Conservation (phyloP, 2,329 filamentous ascomycete genomes). For the Huntiella bhutanensis region DNA sequence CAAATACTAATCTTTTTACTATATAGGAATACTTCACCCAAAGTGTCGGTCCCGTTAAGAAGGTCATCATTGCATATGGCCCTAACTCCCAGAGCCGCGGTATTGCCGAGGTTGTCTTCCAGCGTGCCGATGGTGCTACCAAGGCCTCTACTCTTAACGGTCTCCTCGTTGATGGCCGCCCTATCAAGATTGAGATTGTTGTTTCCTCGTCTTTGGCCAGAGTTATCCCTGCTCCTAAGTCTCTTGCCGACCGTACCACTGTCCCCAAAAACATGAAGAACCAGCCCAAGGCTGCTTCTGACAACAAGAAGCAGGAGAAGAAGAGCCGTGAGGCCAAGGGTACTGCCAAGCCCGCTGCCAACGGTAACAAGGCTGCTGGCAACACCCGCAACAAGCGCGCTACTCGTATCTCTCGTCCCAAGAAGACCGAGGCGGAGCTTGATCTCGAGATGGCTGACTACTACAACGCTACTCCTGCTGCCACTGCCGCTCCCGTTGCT, state of each 20-base stretch:
- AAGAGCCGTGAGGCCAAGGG: constrained; percentile 25
- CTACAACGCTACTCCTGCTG: constrained; percentile 37
- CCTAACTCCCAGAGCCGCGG: constrained; percentile 82
- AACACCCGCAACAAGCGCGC: constrained; percentile 26
- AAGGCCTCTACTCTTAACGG: constrained; percentile 78
- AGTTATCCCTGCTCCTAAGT: constrained; percentile 45
- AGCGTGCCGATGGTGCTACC: constrained; percentile 59
- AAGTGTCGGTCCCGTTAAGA: constrained; percentile 78
- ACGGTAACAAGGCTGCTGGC: constrained; percentile 19
- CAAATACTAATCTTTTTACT: constrained; percentile 30
- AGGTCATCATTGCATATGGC: constrained; percentile 79
- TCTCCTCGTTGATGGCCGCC: constrained; percentile 70
- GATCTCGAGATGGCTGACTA: constrained; percentile 98
- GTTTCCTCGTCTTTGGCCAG: constrained; percentile 54
- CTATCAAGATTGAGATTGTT: constrained; percentile 92
- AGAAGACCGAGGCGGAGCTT: constrained; percentile 90
- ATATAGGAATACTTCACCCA: constrained; percentile 88
- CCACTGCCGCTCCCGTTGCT: constrained; percentile 26
- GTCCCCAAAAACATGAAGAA: constrained; percentile 35
- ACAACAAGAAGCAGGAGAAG: constrained; percentile 40
- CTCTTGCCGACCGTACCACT: constrained; percentile 66
- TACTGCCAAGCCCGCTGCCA: constrained; percentile 6
- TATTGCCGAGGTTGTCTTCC: constrained; percentile 77
- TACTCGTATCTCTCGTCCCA: constrained; percentile 42
- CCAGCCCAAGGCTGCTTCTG: constrained; percentile 66